phyloP scores from a whole-genome alignment of 2,329 filamentous ascomycete species.

The Fulvia fulva region DNA sequence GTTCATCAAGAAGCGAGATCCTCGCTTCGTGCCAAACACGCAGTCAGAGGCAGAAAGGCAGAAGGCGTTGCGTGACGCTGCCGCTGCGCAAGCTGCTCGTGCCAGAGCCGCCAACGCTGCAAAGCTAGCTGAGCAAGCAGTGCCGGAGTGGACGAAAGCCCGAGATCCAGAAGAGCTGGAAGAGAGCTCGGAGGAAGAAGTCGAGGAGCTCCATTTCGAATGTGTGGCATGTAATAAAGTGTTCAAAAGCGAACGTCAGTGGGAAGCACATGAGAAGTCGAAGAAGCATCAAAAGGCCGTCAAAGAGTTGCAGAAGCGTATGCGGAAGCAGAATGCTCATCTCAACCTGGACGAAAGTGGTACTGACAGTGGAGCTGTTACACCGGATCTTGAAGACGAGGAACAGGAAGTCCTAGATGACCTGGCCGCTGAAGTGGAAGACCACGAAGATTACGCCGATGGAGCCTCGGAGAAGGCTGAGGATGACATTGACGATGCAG shows the following conservation, averaged over 20 bases:
- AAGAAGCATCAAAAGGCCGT: constrained; percentile 92
- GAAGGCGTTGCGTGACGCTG: constrained; percentile 69
- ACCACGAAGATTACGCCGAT: constrained; percentile 14
- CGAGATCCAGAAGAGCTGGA: constrained; percentile 52
- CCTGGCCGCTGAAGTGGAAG: constrained; percentile 23
- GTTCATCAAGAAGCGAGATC: constrained; percentile 88
- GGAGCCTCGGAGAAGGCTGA: constrained; percentile 1
- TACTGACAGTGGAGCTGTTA: constrained; percentile 30
- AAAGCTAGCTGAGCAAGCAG: constrained; percentile 59
- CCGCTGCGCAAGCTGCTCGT: constrained; percentile 77
- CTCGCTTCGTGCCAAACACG: constrained; percentile 71
- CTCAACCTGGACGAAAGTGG: constrained; percentile 45
- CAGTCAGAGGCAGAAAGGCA: constrained; percentile 79
- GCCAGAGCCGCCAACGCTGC: constrained; percentile 77
- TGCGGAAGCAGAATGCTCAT: constrained; percentile 72
- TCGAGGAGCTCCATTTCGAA: constrained; percentile 53
- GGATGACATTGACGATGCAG: constrained; percentile 1
- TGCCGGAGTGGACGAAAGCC: constrained; percentile 72
- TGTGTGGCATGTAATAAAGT: constrained; percentile 61
- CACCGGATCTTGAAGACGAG: constrained; percentile 31
- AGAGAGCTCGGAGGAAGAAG: constrained; percentile 47
- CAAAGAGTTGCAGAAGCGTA: constrained; percentile 72
- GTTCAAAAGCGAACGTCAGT: constrained; percentile 90
- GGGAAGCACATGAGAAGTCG: constrained; percentile 87
- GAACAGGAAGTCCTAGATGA: constrained; percentile 26